A percentile compares a stretch with the other conserved stretches of the same genome.
phyloP scores from a whole-genome alignment of 2,329 filamentous ascomycete genomes.

The Juglanconis sp. region DNA sequence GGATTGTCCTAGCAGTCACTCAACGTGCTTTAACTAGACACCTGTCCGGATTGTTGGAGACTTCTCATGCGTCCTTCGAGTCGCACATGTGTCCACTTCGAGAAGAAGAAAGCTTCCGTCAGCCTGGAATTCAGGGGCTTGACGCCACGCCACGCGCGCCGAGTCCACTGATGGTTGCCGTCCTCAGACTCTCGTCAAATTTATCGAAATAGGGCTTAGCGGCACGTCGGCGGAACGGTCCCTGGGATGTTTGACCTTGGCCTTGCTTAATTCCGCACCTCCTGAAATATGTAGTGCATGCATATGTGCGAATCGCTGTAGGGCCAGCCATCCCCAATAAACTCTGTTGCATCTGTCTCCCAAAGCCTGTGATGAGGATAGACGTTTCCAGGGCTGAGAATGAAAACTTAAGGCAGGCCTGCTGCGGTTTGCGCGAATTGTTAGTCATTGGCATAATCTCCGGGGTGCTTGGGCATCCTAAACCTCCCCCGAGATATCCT shows the following conservation, averaged over 20 bases:
- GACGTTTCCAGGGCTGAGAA: neutral
- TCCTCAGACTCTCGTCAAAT: slow-evolving; percentile 32
- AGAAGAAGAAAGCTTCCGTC: neutral
- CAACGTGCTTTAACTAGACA: neutral
- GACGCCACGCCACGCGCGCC: neutral
- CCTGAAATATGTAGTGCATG: neutral
- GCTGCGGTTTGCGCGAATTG: too few species aligned
- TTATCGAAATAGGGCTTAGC: slow-evolving; percentile 38
- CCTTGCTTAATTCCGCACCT: neutral
- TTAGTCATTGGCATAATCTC: too few species aligned
- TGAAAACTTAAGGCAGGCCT: neutral
- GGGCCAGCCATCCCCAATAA: neutral
- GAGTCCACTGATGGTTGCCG: neutral
- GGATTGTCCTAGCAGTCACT: neutral
- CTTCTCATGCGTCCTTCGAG: neutral
- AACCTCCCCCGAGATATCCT: too few species aligned
- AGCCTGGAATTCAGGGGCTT: neutral
- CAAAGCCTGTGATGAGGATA: neutral
- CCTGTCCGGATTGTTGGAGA: neutral
- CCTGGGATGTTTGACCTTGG: neutral
- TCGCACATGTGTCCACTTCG: neutral
- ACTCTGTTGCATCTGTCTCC: neutral
- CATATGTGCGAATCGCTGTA: neutral
- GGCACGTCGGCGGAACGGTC: slow-evolving; percentile 16
- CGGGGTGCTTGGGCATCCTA: too few species aligned